phyloP scores from a whole-genome alignment of 2,329 filamentous ascomycete genomes.

The Trichophyton schoenleinii region DNA sequence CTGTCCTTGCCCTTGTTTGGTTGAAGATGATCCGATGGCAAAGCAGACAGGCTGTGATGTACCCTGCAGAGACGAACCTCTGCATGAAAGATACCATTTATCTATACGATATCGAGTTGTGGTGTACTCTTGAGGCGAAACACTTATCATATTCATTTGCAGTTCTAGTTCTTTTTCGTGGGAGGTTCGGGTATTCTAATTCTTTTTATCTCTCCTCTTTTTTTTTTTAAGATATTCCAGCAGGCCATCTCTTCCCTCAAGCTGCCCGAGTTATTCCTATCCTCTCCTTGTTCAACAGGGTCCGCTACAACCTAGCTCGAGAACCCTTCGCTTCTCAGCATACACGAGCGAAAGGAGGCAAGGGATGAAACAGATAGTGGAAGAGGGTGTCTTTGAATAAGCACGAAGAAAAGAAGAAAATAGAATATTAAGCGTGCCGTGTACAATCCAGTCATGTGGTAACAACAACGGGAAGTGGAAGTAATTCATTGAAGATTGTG shows the following conservation, averaged over 20 bases:
- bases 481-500: not conserved
- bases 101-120: not conserved
- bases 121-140: not conserved
- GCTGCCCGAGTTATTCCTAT: not conserved
- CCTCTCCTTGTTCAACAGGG: not conserved
- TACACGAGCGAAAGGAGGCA: not conserved
- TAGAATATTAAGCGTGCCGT: not conserved
- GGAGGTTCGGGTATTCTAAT: not conserved
- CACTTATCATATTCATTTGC: not conserved
- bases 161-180: constrained; percentile 1
- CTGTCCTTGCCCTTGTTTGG: too few species aligned
- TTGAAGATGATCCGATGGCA: too few species aligned
- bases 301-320: not conserved
- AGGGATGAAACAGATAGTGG: not conserved
- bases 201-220: not conserved
- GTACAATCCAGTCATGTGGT: not conserved
- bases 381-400: not conserved
- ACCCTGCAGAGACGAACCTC: too few species aligned
- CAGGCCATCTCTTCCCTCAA: not conserved
- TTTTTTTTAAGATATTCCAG: not conserved
- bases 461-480: not conserved
- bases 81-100: not conserved
- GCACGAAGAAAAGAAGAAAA: not conserved
- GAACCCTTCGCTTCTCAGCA: not conserved
- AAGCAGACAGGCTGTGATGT: too few species aligned